Base-by-base conservation (phyloP, 139 green algal genomes). In the Tetraselmis chui region DNA sequence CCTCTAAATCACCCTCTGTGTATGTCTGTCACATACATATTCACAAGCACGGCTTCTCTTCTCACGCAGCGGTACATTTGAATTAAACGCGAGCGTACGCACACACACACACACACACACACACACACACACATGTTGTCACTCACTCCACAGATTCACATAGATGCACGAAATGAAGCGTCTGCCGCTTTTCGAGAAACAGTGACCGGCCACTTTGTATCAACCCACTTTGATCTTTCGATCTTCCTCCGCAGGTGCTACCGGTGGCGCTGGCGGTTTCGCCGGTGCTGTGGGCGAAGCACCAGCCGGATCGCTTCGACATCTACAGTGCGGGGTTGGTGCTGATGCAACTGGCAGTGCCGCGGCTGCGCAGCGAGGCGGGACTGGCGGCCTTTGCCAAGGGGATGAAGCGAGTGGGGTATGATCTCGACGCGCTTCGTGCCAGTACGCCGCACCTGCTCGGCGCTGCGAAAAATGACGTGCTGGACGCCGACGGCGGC, bases 261-360 rank as follows among this genome's bases (percentile, higher is more conserved):
- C 79, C 81, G 0, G 59, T 93, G 23, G 75, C 79, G 26, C 75
- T 86, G 30, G 88, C 90, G 82, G 88, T 98, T 77, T 94, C 89
- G 1, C 94, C 95, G 1, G 87, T 98, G 77, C 90, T 98, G 77
- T 98, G 95, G 95, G 79, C 59, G 25, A 89, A 94, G 85, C 90
- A 96, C 89, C 81, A 85, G 25, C 95, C 95, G 0, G 95, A 98
- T 86, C 91, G 92, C 78, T 98, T 98, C 83, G 95, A 98, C 89
- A 94, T 94, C 80, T 98, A 93, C 90, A 90, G 83, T 11, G 80
- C 80, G 81, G 84, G 84, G 28, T 78, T 87, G 29, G 78, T 85
- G 77, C 45, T 87, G 59, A 86, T 88, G 82, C 92, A 97, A 87
- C 87, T 98, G 31, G 86, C 86, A 0, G 23, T 98, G 30, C 90